Percentiles rank a stretch among this genome's conserved stretches.
Conservation (phyloP, 2,329 filamentous ascomycete genomes). For the Teratosphaeria gauchensis region DNA sequence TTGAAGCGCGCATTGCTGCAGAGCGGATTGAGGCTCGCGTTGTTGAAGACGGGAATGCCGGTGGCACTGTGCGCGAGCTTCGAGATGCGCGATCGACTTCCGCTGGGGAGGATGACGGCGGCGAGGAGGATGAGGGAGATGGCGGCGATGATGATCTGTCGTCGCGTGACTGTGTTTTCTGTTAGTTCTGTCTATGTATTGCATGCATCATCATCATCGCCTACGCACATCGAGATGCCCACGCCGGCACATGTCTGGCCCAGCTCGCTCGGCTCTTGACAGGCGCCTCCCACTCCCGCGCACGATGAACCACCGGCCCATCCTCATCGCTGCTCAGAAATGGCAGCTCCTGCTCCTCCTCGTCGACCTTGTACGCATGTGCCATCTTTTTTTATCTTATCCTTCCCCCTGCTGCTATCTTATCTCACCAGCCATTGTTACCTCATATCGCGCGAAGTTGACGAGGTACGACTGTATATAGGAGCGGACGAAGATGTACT, state of each 20-base stretch:
- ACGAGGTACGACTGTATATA: background rate
- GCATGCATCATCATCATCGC: background rate
- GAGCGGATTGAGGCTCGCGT: background rate
- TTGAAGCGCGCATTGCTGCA: background rate
- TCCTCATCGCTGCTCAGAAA: background rate
- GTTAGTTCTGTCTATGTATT: background rate
- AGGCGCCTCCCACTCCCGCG: background rate
- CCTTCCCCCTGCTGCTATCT: background rate
- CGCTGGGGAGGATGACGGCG: background rate
- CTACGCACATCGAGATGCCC: background rate
- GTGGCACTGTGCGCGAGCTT: background rate
- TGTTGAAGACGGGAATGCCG: background rate
- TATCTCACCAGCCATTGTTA: background rate
- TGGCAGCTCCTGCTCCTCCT: background rate
- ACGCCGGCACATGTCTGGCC: background rate
- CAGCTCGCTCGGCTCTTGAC: background rate
- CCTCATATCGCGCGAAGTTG: background rate
- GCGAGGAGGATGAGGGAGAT: background rate
- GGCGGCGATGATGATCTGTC: background rate
- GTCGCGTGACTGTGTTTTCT: background rate
- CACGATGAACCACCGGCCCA: background rate
- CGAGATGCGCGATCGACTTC: background rate
- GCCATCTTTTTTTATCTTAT: background rate
- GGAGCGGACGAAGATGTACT: background rate
- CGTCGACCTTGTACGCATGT: background rate